Evolutionary conservation across 352 stramenopile species (phyloP), one percentile per base, ranked within the genome.

Genomic region (Phytophthora rubi): DNA sequence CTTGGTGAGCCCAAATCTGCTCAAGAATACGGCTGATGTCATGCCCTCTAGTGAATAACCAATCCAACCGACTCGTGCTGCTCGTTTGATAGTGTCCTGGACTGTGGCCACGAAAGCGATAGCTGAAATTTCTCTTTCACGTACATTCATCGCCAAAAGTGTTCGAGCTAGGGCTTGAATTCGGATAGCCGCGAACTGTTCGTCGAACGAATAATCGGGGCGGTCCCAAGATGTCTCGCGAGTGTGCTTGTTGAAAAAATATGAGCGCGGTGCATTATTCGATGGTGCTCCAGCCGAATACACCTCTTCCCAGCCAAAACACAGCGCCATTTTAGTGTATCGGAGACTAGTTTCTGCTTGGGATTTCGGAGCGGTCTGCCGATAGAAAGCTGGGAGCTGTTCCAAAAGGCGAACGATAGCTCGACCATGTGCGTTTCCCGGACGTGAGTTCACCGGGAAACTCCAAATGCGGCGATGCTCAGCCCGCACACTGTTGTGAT

Each of bases 41-140:
- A 95, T 80, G 13, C 88, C 88, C 63, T 95, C 88, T 18, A 93
- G 64, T n/a, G 83, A 84, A 65, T 86, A 92, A 10, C 88, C 88
- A 12, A 92, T 52, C 83, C 82, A 92, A 8, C 66, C 76, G 2
- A 85, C 44, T n/a, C 49, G 62, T 45, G 52, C 57, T 23, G 68
- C 66, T 10, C 21, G 62, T 35, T 71, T 23, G 1, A 93, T 62
- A 0, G 75, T 54, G 2, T 68, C 53, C 12, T 82, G 76, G 42
- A 91, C 68, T 0, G 54, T 67, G 1, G 75, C 60, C 18, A 87
- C 82, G 49, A 93, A 79, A 15, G 80, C 86, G 7, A 91, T 77
- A 7, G 52, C 30, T 2, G 73, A 44, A 5, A 93, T 56, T 62
- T 77, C 18, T 0, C 51, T 30, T 37, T 75, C 39, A 45, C 58